Evolutionary conservation across 2,329 filamentous ascomycete species (phyloP), one percentile per base, ranked within the genome.

Genomic region (Alternaria ventricosa): DNA sequence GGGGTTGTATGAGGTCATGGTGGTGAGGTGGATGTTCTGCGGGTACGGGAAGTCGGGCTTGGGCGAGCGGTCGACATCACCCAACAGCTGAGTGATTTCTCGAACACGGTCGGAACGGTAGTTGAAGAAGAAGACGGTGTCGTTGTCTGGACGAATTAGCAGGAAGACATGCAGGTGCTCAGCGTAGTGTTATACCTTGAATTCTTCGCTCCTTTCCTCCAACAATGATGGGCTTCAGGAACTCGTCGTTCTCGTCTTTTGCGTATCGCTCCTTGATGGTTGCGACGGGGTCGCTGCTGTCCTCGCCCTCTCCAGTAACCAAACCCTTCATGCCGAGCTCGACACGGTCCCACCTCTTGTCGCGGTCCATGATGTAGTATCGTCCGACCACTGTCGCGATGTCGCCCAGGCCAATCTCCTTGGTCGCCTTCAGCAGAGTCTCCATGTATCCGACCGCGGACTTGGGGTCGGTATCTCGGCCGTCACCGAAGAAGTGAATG

Each of bases 71-170:
- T 99, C 96, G 78, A 95, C 90, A 80, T 92, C 92, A 73, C 96
- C 96, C 59, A 99, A 86, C 47, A 99, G 87, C 84, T 98, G 96
- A 54, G 94, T 97, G 80, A 99, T 92, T 82, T 99, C 96, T 74
- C 96, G 92, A 57, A 95, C 95, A 81, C 96, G 94, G 81, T 99
- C 96, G 61, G 96, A 98, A 77, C 96, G 93, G 87, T 99, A 99
- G 89, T 99, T 99, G 92, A 99, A 99, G 89, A 98, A 98, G 88
- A 98, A 98, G 75, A 98, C 88, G 57, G 93, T 95, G 79, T 99
- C 96, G 71, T 92, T 87, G 78, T 98, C 94, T 94, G 69, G 59
- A 64, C 59, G 50, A 63, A 68, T 79, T 71, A 78, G 72, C 58
- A 55, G 49, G 27, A 46, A 68, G 72, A 71, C 67, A 74, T 74